These are phyloP conservation scores for Saccharomycopsis amapae DNA, from an alignment of 805 yeast species.

Conservation along the genomic window DNA sequence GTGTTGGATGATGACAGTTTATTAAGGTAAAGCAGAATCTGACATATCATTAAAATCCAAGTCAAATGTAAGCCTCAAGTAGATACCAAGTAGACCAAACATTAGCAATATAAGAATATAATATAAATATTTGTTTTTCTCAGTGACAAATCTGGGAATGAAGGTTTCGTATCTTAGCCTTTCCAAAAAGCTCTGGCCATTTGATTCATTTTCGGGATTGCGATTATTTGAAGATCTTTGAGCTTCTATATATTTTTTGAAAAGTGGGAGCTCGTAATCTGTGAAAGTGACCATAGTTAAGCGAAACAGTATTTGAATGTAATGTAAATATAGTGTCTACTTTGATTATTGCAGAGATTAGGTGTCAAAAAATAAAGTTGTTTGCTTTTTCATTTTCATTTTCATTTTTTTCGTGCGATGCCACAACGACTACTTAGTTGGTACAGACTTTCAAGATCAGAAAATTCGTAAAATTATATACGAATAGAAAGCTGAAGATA, in stretches of 20 bases:
- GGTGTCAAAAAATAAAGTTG: too few species aligned
- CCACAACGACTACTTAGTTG: too few species aligned
- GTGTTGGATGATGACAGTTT: too few species aligned
- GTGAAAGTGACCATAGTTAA: background rate
- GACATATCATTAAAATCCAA: conserved; percentile 15
- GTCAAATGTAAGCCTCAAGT: conserved; percentile 9
- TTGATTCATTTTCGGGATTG: background rate
- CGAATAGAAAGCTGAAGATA: too few species aligned
- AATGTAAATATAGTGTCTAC: background rate
- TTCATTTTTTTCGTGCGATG: too few species aligned
- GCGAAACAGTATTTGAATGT: too few species aligned
- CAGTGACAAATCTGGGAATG: conserved; percentile 11
- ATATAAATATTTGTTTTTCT: conserved; percentile 9
- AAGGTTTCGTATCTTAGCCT: conserved; percentile 7
- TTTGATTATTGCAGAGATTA: too few species aligned
- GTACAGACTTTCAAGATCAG: too few species aligned
- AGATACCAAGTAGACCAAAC: conserved; percentile 13
- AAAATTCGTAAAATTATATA: too few species aligned
- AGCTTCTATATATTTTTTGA: conserved; percentile 7
- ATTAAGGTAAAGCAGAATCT: conserved; percentile 5
- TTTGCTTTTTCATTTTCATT: too few species aligned
- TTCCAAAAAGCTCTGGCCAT: background rate
- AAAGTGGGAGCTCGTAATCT: conserved; percentile 13
- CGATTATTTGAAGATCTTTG: conserved; percentile 1
- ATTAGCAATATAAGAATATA: conserved; percentile 12